Percentiles rank a stretch among this genome's conserved stretches.
phyloP scores from a whole-genome alignment of 768 basidiomycete species.

The Pleurotus pulmonarius region DNA sequence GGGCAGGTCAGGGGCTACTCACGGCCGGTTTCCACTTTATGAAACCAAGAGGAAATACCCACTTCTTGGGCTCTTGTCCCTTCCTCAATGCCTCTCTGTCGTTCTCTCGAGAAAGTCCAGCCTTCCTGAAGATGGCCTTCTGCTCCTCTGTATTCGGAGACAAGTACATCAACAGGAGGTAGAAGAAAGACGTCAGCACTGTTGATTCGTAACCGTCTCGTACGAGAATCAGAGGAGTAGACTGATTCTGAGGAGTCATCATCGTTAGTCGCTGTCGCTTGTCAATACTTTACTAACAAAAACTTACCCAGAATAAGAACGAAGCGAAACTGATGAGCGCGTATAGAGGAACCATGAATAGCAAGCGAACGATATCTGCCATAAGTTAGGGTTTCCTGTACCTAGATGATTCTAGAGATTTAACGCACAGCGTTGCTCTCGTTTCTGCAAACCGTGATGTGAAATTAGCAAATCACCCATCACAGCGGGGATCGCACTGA shows the following conservation, averaged over 20 bases:
- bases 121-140: conserved; percentile 53
- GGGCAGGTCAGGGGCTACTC: conserved; percentile 9
- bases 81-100: conserved; percentile 39
- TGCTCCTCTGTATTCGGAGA: conserved; percentile 62
- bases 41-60: conserved; percentile 69
- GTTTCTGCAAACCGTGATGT: conserved; percentile 42
- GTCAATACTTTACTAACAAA: not conserved
- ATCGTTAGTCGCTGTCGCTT: too few relatives aligned
- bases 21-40: conserved; percentile 62
- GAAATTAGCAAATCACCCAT: not conserved
- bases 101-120: conserved; percentile 54
- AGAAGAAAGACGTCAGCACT: conserved; percentile 76
- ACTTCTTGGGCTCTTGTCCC: conserved; percentile 46
- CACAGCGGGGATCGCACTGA: conserved; percentile 25
- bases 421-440: conserved; percentile 60
- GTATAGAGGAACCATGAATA: conserved; percentile 80
- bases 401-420: not conserved
- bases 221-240: conserved; percentile 64
- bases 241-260: conserved; percentile 44
- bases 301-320: conserved; percentile 66
- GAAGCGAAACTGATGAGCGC: conserved; percentile 63
- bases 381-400: not conserved
- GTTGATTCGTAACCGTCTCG: conserved; percentile 77
- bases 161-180: conserved; percentile 67
- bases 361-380: conserved; percentile 65